A percentile compares a stretch with the other conserved stretches of the same genome.
These are phyloP conservation scores for Panicum miliaceum DNA, from an alignment of 176 grass and related monocot genomes.

Conservation along the genomic window DNA sequence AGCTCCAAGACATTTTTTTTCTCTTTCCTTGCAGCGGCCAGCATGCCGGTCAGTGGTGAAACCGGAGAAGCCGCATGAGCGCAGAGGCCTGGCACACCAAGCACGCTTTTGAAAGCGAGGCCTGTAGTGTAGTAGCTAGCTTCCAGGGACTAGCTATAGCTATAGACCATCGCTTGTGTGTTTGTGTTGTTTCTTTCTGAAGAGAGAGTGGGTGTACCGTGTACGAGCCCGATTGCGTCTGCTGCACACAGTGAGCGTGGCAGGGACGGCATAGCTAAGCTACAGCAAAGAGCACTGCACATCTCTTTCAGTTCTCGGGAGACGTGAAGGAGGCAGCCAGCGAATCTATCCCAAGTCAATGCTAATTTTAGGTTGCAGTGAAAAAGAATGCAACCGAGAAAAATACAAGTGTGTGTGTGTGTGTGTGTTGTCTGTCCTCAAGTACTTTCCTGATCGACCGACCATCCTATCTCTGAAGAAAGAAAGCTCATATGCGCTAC, in stretches of 20 bases:
- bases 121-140: constrained; percentile 1
- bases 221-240: constrained; percentile 28
- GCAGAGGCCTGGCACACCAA: background rate
- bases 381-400: background rate
- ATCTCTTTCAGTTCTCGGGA: constrained; percentile 46
- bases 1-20: background rate
- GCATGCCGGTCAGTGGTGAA: constrained; percentile 29
- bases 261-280: constrained; percentile 49
- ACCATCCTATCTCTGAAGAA: constrained; percentile 13
- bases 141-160: constrained; percentile 2
- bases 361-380: background rate
- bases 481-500: background rate
- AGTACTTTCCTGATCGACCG: background rate
- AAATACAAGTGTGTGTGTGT: background rate
- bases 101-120: constrained; percentile 28
- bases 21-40: background rate
- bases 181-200: constrained; percentile 35
- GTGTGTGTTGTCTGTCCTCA: background rate
- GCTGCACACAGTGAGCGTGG: constrained; percentile 43
- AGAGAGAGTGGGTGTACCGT: background rate
- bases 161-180: constrained; percentile 12
- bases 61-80: constrained; percentile 43
- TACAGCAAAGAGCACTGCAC: constrained; percentile 43
- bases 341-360: background rate
- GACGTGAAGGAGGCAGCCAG: background rate